These are phyloP conservation scores for Pichia manshurica DNA, from an alignment of 805 yeast genomes.

Conservation along the genomic window DNA sequence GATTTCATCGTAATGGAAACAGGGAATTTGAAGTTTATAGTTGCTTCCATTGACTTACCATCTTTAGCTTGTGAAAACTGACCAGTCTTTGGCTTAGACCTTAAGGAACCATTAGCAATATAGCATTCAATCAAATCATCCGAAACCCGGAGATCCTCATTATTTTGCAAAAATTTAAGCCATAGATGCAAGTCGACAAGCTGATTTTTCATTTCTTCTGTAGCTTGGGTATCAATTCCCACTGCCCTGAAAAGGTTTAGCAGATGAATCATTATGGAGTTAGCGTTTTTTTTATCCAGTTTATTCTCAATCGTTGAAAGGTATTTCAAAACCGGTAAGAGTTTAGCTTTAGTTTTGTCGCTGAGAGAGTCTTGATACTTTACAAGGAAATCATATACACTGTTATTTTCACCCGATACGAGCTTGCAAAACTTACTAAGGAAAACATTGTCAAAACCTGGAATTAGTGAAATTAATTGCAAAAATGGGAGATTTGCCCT, in stretches of 20 bases:
- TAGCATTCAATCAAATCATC: conserved; percentile 7
- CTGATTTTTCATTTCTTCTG: conserved; percentile 1
- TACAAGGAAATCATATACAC: conserved; percentile 2
- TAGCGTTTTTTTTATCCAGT: conserved; percentile 4
- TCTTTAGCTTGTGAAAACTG: neutral
- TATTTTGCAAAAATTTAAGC: conserved; percentile 3
- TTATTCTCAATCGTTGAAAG: neutral
- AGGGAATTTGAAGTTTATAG: conserved; percentile 4
- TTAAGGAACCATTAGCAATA: neutral
- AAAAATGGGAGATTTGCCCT: neutral
- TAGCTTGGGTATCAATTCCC: neutral
- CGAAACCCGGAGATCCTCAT: neutral
- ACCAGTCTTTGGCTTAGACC: neutral
- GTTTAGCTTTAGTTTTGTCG: neutral
- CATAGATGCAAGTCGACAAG: conserved; percentile 1
- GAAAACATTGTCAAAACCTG: conserved; percentile 6
- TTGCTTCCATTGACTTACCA: neutral
- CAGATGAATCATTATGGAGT: conserved; percentile 9
- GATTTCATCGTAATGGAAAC: neutral
- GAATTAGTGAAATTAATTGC: conserved; percentile 4
- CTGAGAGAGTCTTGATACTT: conserved; percentile 9
- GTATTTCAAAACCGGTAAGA: conserved; percentile 6
- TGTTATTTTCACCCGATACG: neutral
- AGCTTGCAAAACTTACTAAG: neutral
- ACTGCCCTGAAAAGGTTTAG: conserved; percentile 3